Conservation (phyloP, 1,284 basidiomycete species). For the Mycena sp. region DNA sequence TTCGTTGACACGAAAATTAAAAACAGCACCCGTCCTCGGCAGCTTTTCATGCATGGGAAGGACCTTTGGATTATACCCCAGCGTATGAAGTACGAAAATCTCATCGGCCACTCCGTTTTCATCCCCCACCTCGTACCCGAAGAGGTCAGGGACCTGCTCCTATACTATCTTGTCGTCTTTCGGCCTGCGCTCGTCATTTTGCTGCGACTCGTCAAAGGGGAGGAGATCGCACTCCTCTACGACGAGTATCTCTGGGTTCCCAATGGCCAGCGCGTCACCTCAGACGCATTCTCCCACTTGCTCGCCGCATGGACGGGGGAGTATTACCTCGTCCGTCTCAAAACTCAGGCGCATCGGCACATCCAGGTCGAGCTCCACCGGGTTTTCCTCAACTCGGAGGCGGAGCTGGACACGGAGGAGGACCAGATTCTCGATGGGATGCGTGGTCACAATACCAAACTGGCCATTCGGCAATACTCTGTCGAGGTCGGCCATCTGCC, state of each 20-base stretch:
- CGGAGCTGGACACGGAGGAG: neutral
- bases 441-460: neutral
- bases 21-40: neutral
- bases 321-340: neutral
- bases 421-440: neutral
- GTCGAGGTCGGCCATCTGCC: neutral
- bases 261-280: neutral
- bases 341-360: neutral
- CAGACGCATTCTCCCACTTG: neutral
- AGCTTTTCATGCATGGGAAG: neutral
- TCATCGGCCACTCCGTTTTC: neutral
- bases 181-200: neutral
- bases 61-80: neutral
- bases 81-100: neutral
- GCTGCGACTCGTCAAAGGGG: neutral
- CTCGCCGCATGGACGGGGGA: neutral
- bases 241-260: neutral
- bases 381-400: neutral
- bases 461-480: neutral
- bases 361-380: constrained; percentile 2
- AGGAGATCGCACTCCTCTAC: neutral
- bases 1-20: neutral
- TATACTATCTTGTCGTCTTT: neutral
- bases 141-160: neutral
- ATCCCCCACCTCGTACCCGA: neutral